These are phyloP conservation scores for Lichtheimia ramosa DNA, from an alignment of 371 early-diverging fungal species.

Conservation along the genomic window DNA sequence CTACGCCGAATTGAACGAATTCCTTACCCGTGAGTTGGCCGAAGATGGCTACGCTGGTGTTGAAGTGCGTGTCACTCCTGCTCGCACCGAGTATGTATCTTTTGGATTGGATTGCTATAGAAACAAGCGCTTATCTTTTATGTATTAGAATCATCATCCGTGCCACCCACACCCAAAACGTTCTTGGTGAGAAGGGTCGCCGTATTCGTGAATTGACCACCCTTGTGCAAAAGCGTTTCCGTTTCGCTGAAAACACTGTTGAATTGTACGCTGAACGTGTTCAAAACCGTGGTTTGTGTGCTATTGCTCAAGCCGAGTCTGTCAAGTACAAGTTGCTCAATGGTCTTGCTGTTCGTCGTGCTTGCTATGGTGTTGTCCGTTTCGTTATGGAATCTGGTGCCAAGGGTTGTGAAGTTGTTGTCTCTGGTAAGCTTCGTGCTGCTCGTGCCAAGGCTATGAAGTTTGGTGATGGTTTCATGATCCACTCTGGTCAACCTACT, in stretches of 20 bases:
- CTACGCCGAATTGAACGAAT: constrained; percentile 99
- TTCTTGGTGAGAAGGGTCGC: constrained; percentile 98
- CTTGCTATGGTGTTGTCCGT: constrained; percentile 98
- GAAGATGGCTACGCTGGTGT: constrained; percentile 95
- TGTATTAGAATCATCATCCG: constrained; percentile 87
- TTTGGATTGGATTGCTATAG: no score
- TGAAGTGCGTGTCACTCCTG: constrained; percentile 98
- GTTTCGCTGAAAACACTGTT: constrained; percentile 96
- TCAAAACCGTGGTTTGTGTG: constrained; percentile 97
- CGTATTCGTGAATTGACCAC: constrained; percentile 98
- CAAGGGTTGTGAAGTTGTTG: constrained; percentile 98
- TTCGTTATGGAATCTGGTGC: constrained; percentile 99
- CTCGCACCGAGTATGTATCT: constrained; percentile 85
- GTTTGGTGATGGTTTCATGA: constrained; percentile 98
- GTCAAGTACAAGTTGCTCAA: constrained; percentile 97
- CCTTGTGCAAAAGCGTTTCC: constrained; percentile 98
- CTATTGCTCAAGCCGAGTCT: constrained; percentile 98
- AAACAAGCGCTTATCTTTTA: no score
- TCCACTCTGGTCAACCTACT: constrained; percentile 98
- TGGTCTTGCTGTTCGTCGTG: constrained; percentile 97
- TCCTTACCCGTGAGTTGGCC: constrained; percentile 93
- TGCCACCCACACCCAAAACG: constrained; percentile 97
- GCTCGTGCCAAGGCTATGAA: constrained; percentile 99
- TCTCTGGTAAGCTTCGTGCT: constrained; percentile 99
- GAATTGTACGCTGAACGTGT: constrained; percentile 99